Percentiles rank a stretch among this genome's conserved stretches.
Evolutionary conservation across 192 early-diverging fungal genomes (phyloP).

Genomic region (Podila epicladia): DNA sequence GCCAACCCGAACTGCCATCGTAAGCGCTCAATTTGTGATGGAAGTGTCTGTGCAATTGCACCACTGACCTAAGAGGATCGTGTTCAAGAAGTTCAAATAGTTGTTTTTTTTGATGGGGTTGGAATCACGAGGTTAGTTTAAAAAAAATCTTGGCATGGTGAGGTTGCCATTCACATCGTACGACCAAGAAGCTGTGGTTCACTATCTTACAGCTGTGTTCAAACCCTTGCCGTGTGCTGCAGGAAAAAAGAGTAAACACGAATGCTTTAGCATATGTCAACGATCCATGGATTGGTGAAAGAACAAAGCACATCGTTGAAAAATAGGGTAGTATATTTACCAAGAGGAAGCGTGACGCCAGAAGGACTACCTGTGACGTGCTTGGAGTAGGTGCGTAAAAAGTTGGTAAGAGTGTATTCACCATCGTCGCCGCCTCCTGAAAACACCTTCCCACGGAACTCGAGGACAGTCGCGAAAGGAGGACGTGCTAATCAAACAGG

Average conservation of each 20-base stretch:
- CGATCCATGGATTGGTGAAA: background rate
- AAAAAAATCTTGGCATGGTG: background rate
- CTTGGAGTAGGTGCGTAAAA: slow-evolving; percentile 47
- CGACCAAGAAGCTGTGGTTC: too few relatives aligned
- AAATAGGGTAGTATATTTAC: background rate
- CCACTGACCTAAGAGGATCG: slow-evolving; percentile 54
- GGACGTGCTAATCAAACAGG: slow-evolving; percentile 46
- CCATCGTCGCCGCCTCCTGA: slow-evolving; percentile 57
- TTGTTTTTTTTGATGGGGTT: too few relatives aligned
- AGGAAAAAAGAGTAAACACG: background rate
- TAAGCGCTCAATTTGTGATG: slow-evolving; percentile 48
- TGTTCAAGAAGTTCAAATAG: background rate
- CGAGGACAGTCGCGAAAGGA: slow-evolving; percentile 57
- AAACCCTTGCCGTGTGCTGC: slow-evolving; percentile 55
- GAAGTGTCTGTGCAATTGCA: slow-evolving; percentile 55
- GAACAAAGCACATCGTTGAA: too few relatives aligned
- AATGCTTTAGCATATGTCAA: slow-evolving; percentile 3
- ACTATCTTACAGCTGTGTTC: slow-evolving; percentile 58
- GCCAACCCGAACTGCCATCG: slow-evolving; percentile 26
- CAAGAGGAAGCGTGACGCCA: slow-evolving; percentile 56
- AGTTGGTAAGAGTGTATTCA: slow-evolving; percentile 61
- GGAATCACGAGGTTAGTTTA: background rate
- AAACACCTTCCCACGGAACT: slow-evolving; percentile 65
- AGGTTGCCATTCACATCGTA: too few relatives aligned
- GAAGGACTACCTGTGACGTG: slow-evolving; percentile 47